These are phyloP conservation scores for Trichoderma afroharzianum DNA, from an alignment of 2,329 filamentous ascomycete species.

Conservation along the genomic window DNA sequence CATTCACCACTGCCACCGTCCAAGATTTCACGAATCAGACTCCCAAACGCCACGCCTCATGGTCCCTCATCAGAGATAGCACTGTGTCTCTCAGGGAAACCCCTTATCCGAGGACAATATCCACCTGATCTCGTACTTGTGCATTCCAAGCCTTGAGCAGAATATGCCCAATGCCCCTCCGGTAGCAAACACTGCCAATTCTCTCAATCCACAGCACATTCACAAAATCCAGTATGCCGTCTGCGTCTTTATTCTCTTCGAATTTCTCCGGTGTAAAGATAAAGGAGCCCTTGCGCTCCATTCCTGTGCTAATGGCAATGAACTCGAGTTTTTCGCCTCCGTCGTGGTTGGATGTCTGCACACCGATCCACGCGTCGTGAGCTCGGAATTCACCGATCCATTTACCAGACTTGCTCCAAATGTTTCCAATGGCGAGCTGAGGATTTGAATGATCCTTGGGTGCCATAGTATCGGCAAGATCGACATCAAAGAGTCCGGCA, in stretches of 20 bases:
- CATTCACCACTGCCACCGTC: neutral
- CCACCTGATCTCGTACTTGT: slow-evolving; percentile 38
- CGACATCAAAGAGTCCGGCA: slow-evolving; percentile 39
- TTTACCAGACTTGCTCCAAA: slow-evolving; percentile 34
- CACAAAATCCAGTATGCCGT: slow-evolving; percentile 43
- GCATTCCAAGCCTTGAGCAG: slow-evolving; percentile 40
- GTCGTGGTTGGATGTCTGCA: slow-evolving; percentile 45
- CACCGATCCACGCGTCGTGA: slow-evolving; percentile 44
- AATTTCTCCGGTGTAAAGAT: slow-evolving; percentile 39
- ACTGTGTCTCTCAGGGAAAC: slow-evolving; percentile 61
- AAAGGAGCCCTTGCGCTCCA: slow-evolving; percentile 40
- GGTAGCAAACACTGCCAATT: slow-evolving; percentile 40
- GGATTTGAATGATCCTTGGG: slow-evolving; percentile 36
- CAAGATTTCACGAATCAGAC: neutral
- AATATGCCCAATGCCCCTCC: slow-evolving; percentile 42
- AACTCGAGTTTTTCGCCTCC: slow-evolving; percentile 44
- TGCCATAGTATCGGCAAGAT: slow-evolving; percentile 36
- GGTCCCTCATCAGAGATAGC: neutral
- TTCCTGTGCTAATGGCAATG: slow-evolving; percentile 39
- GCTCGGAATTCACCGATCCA: slow-evolving; percentile 43
- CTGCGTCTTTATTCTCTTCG: slow-evolving; percentile 39
- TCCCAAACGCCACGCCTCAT: neutral
- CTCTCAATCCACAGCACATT: slow-evolving; percentile 47
- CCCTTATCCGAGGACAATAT: slow-evolving; percentile 44
- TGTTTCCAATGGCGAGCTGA: slow-evolving; percentile 41